Base-by-base conservation (phyloP, 805 yeast species). In the Ogataea saltuana region DNA sequence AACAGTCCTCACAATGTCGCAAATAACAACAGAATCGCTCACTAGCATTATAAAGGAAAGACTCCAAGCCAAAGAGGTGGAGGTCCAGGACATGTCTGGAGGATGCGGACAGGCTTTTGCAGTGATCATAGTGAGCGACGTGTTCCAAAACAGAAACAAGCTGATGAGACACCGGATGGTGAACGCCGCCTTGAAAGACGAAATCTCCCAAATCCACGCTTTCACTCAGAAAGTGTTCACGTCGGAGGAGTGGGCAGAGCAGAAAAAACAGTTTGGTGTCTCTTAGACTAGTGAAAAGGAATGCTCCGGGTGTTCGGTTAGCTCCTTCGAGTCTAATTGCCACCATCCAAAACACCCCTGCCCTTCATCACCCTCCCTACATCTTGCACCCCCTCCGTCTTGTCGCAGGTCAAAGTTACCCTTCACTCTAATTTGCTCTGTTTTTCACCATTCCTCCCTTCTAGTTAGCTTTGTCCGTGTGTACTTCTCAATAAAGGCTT, bases 101-200 rank as follows among this genome's bases (percentile, higher is more conserved):
- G 99, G 99, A 1, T 93, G 99, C 67, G 99, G 99, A 4, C 97
- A 91, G 64, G 96, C 98, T 2, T 91, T 90, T 65, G 96, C 95
- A 28, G 96, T 89, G 25, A 76, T 87, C 6, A 90, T 95, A 20
- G 96, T 93, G 8, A 69, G 72, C 65, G 74, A 79, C 33, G 59
- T 71, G 17, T 93, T 95, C 63, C 64, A 72, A 46, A 93, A 93
- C 18, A 88, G 88, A 67, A 88, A 88, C 67, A 86, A 85, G 61
- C 71, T 93, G 38, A 78, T 81, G 71, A 77, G 99, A 59, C 96
- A 91, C 56, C 72, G 98, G 52, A 57, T 89, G 53, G 96, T 95
- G 36, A 93, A 93, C 64, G 70, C 62, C 23, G 81, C 85, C 1
- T 71, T 93, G 49, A 83, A 83, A 55, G 88, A 84, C n/a, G 96